Percentiles rank a stretch among this genome's conserved stretches.
Evolutionary conservation across 2,329 filamentous ascomycete species (phyloP).

Genomic region (Aspergillus eucalypticola): DNA sequence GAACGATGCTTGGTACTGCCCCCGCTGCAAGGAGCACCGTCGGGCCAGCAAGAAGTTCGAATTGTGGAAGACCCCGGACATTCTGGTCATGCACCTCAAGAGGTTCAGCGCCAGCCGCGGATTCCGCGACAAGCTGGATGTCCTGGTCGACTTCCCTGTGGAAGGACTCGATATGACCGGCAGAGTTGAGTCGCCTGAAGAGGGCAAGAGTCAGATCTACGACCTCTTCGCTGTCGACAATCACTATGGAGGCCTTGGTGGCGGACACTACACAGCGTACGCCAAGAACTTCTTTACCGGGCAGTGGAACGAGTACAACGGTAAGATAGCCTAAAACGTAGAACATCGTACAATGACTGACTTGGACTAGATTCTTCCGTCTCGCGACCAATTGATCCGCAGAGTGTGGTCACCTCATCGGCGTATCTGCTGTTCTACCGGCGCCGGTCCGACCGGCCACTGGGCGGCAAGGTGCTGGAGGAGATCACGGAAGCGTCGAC

Average conservation of each 20-base stretch:
- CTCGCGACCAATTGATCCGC: slow-evolving; percentile 59
- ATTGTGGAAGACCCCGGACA: slow-evolving; percentile 94
- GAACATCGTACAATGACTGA: slow-evolving; percentile 42
- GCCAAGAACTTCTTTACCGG: slow-evolving; percentile 88
- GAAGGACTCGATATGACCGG: slow-evolving; percentile 80
- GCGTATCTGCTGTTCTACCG: slow-evolving; percentile 97
- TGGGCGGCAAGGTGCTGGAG: slow-evolving; percentile 76
- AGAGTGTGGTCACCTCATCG: slow-evolving; percentile 67
- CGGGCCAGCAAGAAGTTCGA: slow-evolving; percentile 95
- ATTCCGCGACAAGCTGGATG: slow-evolving; percentile 87
- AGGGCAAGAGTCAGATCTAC: slow-evolving; percentile 80
- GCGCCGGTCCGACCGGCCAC: slow-evolving; percentile 71
- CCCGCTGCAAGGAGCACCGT: slow-evolving; percentile 88
- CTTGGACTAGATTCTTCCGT: slow-evolving; percentile 69
- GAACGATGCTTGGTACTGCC: slow-evolving; percentile 97
- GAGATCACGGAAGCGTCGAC: slow-evolving; percentile 67
- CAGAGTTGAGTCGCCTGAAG: slow-evolving; percentile 76
- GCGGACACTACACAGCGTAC: slow-evolving; percentile 93
- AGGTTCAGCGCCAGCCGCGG: slow-evolving; percentile 83
- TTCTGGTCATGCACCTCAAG: slow-evolving; percentile 92
- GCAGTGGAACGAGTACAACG: slow-evolving; percentile 96
- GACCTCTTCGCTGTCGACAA: slow-evolving; percentile 96
- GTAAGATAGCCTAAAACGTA: slow-evolving; percentile 50
- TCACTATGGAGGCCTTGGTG: slow-evolving; percentile 88
- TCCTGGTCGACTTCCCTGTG: slow-evolving; percentile 86